These are phyloP conservation scores for Podospora pseudocomata DNA, from an alignment of 495 filamentous ascomycete species.

Conservation along the genomic window DNA sequence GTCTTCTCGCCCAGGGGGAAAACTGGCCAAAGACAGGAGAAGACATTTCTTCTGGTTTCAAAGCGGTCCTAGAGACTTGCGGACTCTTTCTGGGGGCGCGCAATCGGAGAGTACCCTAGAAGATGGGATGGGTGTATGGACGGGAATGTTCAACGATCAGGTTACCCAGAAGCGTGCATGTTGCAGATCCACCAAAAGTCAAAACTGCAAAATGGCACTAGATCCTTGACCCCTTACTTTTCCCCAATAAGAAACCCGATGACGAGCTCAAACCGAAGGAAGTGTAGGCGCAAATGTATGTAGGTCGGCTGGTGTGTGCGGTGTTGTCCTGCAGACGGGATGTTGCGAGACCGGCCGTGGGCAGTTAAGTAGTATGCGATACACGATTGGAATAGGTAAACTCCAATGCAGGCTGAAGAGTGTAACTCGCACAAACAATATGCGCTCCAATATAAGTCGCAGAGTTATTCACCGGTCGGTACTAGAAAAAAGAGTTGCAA, in stretches of 20 bases:
- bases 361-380: background rate
- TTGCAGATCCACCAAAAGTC: slow-evolving; percentile 17
- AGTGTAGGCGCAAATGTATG: background rate
- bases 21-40: slow-evolving; percentile 37
- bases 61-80: background rate
- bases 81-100: background rate
- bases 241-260: background rate
- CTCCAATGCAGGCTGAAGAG: background rate
- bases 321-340: background rate
- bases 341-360: background rate
- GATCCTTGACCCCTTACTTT: background rate
- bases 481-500: background rate
- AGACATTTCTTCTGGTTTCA: slow-evolving; percentile 23
- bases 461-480: background rate
- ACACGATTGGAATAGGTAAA: background rate
- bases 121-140: background rate
- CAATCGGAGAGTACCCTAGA: slow-evolving; percentile 1
- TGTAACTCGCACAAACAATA: background rate
- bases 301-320: background rate
- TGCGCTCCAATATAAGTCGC: background rate
- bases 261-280: background rate
- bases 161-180: slow-evolving; percentile 17
- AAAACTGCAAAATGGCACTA: slow-evolving; percentile 4
- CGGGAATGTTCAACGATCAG: background rate
- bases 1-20: slow-evolving; percentile 38